A percentile compares a stretch with the other conserved stretches of the same genome.
phyloP scores from a whole-genome alignment of 78 protist genomes.

The Diacronema lutheri region DNA sequence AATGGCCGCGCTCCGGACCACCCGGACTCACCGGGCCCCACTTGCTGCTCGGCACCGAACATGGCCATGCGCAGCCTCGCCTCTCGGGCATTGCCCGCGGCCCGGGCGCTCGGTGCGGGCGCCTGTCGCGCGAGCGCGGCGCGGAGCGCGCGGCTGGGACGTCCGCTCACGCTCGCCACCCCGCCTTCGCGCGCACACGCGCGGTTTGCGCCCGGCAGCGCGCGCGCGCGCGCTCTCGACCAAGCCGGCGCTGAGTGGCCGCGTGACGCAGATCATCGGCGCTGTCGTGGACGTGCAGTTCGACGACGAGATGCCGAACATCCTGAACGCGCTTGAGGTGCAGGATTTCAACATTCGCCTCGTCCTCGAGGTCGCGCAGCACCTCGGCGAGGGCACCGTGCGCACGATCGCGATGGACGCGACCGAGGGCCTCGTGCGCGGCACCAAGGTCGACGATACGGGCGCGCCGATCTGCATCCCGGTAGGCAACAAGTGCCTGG shows the following conservation, averaged over 20 bases:
- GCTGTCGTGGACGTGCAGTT: conserved; percentile 99
- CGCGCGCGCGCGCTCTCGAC: too few relatives aligned
- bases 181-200: too few relatives aligned
- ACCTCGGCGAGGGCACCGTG: conserved; percentile 92
- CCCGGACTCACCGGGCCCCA: too few relatives aligned
- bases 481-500: conserved; percentile 93
- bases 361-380: conserved; percentile 96
- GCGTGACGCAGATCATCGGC: conserved; percentile 91
- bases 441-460: conserved; percentile 81
- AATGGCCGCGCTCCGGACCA: too few relatives aligned
- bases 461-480: conserved; percentile 95
- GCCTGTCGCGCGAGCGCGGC: too few relatives aligned
- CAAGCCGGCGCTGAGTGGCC: background rate
- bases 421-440: conserved; percentile 96
- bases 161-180: too few relatives aligned
- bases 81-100: too few relatives aligned
- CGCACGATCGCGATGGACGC: conserved; percentile 97
- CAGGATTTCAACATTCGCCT: conserved; percentile 37
- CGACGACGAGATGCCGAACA: conserved; percentile 88
- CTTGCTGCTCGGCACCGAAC: too few relatives aligned
- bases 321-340: conserved; percentile 92
- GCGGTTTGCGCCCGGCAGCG: too few relatives aligned
- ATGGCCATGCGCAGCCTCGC: too few relatives aligned
- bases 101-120: too few relatives aligned
- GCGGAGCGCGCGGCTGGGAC: too few relatives aligned